Conservation (phyloP, 345 rosid species). For the Aquilaria yunnanensis region DNA sequence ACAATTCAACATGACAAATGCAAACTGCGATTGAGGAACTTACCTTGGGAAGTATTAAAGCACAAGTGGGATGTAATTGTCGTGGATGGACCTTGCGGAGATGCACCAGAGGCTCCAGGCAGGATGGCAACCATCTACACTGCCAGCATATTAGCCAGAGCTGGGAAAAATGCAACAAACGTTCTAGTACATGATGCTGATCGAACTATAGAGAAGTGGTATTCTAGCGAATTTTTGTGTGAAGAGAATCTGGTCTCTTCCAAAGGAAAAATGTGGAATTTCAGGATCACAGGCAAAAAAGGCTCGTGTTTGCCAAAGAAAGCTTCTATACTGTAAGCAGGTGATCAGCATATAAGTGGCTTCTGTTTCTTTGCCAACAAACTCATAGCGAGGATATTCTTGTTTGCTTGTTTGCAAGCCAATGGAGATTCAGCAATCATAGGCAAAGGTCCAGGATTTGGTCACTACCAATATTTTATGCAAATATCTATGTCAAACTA, state of each 20-base stretch:
- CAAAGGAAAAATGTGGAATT: slow-evolving; percentile 71
- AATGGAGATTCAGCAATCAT: too few relatives aligned
- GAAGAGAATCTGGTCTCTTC: slow-evolving; percentile 73
- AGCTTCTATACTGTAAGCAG: neutral
- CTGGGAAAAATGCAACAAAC: slow-evolving; percentile 40
- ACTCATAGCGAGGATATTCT: too few relatives aligned
- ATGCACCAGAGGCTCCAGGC: slow-evolving; percentile 63
- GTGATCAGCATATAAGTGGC: too few relatives aligned
- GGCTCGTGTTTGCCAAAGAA: too few relatives aligned
- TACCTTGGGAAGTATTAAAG: slow-evolving; percentile 49
- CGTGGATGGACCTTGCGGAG: slow-evolving; percentile 77
- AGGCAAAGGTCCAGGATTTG: too few relatives aligned
- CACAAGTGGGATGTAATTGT: slow-evolving; percentile 71
- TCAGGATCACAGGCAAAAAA: slow-evolving; percentile 38
- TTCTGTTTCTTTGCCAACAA: too few relatives aligned
- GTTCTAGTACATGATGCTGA: slow-evolving; percentile 73
- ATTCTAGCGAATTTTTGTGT: slow-evolving; percentile 86
- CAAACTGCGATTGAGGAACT: slow-evolving; percentile 44
- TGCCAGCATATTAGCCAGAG: slow-evolving; percentile 64
- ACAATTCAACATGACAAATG: slow-evolving; percentile 38
- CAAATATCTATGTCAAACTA: too few relatives aligned
- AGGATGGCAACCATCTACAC: slow-evolving; percentile 77
- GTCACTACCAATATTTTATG: too few relatives aligned
- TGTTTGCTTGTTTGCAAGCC: too few relatives aligned
- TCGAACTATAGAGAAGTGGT: slow-evolving; percentile 81